phyloP scores from a whole-genome alignment of 129 eudicot genomes.

The Flaveria ramosissima region DNA sequence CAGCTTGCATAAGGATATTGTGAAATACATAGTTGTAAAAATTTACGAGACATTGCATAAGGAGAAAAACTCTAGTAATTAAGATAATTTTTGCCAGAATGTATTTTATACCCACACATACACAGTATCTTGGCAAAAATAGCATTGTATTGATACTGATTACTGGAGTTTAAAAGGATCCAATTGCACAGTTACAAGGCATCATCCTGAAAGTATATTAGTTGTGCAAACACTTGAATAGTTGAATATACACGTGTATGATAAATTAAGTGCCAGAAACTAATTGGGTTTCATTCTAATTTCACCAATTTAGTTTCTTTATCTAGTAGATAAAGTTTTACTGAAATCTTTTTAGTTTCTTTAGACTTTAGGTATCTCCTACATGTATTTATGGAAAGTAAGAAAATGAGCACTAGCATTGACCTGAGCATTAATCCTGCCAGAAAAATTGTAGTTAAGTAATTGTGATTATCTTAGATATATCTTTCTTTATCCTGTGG shows the following conservation, averaged over 20 bases:
- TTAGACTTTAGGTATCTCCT: neutral
- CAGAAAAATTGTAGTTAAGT: neutral
- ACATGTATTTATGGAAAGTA: constrained; percentile 13
- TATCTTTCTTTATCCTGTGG: constrained; percentile 12
- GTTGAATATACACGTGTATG: neutral
- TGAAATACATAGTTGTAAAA: too few species aligned
- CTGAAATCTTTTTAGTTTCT: constrained; percentile 6
- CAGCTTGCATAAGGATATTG: neutral
- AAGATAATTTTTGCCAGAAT: neutral
- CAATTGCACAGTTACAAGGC: neutral
- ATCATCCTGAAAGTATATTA: constrained; percentile 19
- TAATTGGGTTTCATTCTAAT: neutral
- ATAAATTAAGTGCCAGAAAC: constrained; percentile 2
- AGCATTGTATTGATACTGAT: constrained; percentile 6
- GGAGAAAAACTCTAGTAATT: neutral
- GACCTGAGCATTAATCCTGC: neutral
- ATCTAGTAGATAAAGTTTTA: neutral
- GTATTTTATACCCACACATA: neutral
- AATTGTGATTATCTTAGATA: neutral
- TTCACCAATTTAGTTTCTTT: neutral
- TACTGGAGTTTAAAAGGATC: constrained; percentile 11
- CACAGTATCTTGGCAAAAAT: neutral
- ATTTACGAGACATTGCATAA: too few species aligned
- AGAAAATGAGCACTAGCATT: constrained; percentile 21
- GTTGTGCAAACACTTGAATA: constrained; percentile 3